Evolutionary conservation across 768 basidiomycete species (phyloP).

Genomic region (Auriscalpium vulgare): DNA sequence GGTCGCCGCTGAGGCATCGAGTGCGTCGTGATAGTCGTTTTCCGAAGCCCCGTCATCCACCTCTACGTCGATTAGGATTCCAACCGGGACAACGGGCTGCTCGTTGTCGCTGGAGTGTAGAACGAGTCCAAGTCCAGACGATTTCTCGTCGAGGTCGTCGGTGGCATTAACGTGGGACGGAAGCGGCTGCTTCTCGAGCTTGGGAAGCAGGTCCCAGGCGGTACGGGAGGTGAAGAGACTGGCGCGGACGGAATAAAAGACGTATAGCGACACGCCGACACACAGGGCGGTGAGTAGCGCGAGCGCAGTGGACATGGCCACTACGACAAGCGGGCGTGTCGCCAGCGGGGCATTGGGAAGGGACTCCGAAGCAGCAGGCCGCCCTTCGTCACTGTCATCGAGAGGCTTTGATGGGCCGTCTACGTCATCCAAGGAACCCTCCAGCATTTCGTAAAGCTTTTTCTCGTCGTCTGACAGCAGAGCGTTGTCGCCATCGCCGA

Average conservation of each 20-base stretch:
- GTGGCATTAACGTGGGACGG: conserved; percentile 4
- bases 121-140: not conserved
- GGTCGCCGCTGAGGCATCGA: not conserved
- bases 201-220: conserved; percentile 16
- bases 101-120: not conserved
- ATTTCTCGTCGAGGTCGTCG: conserved; percentile 1
- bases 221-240: conserved; percentile 4
- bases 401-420: conserved; percentile 13
- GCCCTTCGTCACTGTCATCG: not conserved
- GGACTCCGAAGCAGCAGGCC: not conserved
- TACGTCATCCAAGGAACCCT: conserved; percentile 14
- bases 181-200: conserved; percentile 13
- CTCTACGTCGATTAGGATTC: conserved; percentile 6
- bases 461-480: conserved; percentile 21
- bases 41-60: conserved; percentile 1
- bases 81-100: not conserved
- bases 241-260: not conserved
- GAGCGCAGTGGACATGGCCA: not conserved
- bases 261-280: conserved; percentile 1
- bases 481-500: conserved; percentile 11
- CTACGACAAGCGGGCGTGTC: not conserved
- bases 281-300: conserved; percentile 1
- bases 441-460: conserved; percentile 19
- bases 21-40: conserved; percentile 2
- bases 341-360: not conserved